Conservation (phyloP, 257 asterid genomes). For the Petrea volubilis region DNA sequence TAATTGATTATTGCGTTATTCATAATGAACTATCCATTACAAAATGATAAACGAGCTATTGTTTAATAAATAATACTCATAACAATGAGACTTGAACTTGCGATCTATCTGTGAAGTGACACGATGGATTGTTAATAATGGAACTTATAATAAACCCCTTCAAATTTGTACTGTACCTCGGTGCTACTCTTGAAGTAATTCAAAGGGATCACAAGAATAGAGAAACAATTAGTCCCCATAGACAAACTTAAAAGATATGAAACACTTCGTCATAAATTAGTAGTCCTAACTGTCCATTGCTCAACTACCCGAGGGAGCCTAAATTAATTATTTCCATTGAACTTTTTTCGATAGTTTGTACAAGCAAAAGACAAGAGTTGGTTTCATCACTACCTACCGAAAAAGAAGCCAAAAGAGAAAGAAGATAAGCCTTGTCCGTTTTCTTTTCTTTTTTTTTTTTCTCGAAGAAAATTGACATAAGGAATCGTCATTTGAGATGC, state of each 20-base stretch:
- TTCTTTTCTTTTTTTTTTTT: not conserved
- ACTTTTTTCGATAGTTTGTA: not conserved
- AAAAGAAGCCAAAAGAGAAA: not conserved
- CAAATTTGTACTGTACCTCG: not conserved
- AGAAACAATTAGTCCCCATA: not conserved
- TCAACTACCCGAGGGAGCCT: constrained; percentile 13
- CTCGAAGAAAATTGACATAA: not conserved
- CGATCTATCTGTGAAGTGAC: not conserved
- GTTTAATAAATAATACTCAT: too few relatives aligned
- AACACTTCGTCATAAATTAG: not conserved
- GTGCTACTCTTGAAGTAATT: not conserved
- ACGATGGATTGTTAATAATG: not conserved
- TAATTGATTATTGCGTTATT: too few relatives aligned
- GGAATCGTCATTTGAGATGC: not conserved
- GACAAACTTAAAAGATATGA: not conserved
- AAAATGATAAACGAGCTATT: too few relatives aligned
- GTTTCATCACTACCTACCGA: not conserved
- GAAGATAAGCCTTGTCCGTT: not conserved
- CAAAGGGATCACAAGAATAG: not conserved
- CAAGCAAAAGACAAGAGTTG: too few relatives aligned
- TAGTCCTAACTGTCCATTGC: constrained; percentile 6
- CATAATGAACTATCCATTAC: too few relatives aligned
- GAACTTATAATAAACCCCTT: not conserved
- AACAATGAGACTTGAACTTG: too few relatives aligned
- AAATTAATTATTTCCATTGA: not conserved